Base-by-base conservation (phyloP, 163 green algal species). In the Coccomyxa subellipsoidea region DNA sequence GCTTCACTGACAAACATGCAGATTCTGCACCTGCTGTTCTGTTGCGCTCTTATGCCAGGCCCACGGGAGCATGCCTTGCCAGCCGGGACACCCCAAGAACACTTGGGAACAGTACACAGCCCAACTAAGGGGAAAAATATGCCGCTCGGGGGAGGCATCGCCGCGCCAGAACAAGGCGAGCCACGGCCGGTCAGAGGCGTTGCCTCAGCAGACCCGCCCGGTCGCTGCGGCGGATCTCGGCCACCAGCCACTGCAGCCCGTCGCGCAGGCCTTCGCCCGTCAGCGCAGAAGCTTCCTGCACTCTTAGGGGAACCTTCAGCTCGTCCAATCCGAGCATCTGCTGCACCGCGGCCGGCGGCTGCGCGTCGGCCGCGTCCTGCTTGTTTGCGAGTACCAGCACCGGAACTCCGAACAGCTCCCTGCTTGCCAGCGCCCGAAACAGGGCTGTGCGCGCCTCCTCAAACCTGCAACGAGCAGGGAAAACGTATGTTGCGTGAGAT, bases 331-430 rank as follows among this genome's bases (percentile, higher is more conserved):
- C 92, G 59, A 93, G 82, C 29, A 71, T 71, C 38, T 90, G 85
- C 53, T 84, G 81, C 23, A 96, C 73, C 21, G 92, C 90, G 9
- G 77, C 76, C 6, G 86, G 81, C 7, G 36, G 79, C 23, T 79
- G 77, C 21, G 87, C 91, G 7, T 85, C 90, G 7, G 84, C 80
- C 25, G 78, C 40, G 82, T 95, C 84, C 85, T 96, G 90, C 85
- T 97, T 97, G 89, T 98, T 96, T 53, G 92, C 94, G 82, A 96
- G 83, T 34, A 96, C 69, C 73, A 97, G 87, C 59, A 98, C 54
- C 27, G 94, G 95, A 9, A 94, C 96, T 0, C 93, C 92, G 7
- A 83, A 83, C 10, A 99, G 88, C 37, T 97, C 93, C 4, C 89
- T 78, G 75, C 90, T 87, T 10, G 79, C 90, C 80, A 99, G 86